Base-by-base conservation (phyloP, 164 flowering plant genomes). In the Cinnamomum chago region DNA sequence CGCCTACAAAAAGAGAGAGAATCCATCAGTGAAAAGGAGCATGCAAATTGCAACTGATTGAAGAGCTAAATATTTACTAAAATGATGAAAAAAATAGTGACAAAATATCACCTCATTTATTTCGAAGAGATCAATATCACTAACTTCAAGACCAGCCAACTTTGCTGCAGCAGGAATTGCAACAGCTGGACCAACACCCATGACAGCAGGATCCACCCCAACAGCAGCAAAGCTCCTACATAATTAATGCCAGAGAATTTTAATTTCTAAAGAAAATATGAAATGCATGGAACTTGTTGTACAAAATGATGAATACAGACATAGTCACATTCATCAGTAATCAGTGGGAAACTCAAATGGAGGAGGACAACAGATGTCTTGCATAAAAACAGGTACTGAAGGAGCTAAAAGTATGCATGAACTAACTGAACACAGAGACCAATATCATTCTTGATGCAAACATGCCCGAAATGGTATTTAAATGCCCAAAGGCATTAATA, bases 131-230 rank as follows among this genome's bases (percentile, higher is more conserved):
- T 92, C 93, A 80, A 96, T 86, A 80, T 92, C 95, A 67, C 86
- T 87, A 70, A 96, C 81, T 80, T 92, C 87, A 55, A 96, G 91
- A 75, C 98, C 95, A 72, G 97, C 97, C 76, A 95, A 78, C 81
- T 91, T 92, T 51, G 92, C 95, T 22, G 99, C 98, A 72, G 89
- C 98, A 30, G 99, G 99, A 81, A 95, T 95, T 75, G 99, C 99
- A 72, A 83, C 93, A 74, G 98, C 97, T 77, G 99, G 99, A 28
- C 97, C 99, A 79, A 96, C 65, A 9, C 99, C 99, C 99, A 94
- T 96, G 68, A 96, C 80, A 30, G 95, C 87, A 70, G 99, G 99
- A 77, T 94, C 98, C 58, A 96, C 99, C 68, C 99, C 99, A 77
- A 93, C 97, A 79, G 93, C 99, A 80, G 83, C 84, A 83, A 96